Evolutionary conservation across 208 protist species (phyloP).

Genomic region (Leishmania arabica): DNA sequence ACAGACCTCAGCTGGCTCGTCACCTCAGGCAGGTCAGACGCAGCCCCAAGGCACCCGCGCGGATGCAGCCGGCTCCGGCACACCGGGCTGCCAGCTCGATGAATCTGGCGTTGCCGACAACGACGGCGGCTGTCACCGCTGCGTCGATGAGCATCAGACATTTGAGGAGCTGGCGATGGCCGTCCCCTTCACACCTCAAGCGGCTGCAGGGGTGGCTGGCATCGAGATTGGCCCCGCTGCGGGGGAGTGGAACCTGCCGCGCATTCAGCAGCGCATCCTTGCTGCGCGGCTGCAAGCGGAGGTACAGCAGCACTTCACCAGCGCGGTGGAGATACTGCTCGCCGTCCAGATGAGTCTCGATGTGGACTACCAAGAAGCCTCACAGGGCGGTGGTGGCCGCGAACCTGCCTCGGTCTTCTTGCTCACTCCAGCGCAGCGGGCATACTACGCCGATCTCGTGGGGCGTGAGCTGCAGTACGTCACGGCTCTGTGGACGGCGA

Average conservation of each 20-base stretch:
- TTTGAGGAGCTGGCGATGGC: not conserved
- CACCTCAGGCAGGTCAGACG: not conserved
- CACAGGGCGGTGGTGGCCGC: not conserved
- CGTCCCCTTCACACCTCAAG: conserved; percentile 23
- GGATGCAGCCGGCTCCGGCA: not conserved
- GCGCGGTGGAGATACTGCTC: conserved; percentile 33
- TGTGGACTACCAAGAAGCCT: conserved; percentile 24
- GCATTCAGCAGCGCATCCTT: conserved; percentile 35
- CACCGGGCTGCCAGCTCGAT: not conserved
- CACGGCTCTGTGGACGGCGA: conserved; percentile 27
- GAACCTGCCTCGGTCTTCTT: not conserved
- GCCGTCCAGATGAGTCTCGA: conserved; percentile 40
- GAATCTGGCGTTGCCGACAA: not conserved
- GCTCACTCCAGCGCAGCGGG: conserved; percentile 24
- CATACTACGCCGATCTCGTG: conserved; percentile 28
- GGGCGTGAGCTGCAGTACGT: conserved; percentile 34
- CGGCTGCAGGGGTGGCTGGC: conserved; percentile 19
- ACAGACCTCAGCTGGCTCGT: conserved; percentile 1
- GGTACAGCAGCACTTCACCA: conserved; percentile 27
- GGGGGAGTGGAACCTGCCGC: conserved; percentile 34
- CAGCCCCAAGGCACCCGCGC: not conserved
- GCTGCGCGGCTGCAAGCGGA: conserved; percentile 30
- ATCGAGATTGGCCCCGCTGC: conserved; percentile 30
- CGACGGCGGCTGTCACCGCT: not conserved
- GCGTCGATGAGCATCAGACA: not conserved